Evolutionary conservation across 2,329 filamentous ascomycete genomes (phyloP).

Genomic region (Sporothrix inflata): DNA sequence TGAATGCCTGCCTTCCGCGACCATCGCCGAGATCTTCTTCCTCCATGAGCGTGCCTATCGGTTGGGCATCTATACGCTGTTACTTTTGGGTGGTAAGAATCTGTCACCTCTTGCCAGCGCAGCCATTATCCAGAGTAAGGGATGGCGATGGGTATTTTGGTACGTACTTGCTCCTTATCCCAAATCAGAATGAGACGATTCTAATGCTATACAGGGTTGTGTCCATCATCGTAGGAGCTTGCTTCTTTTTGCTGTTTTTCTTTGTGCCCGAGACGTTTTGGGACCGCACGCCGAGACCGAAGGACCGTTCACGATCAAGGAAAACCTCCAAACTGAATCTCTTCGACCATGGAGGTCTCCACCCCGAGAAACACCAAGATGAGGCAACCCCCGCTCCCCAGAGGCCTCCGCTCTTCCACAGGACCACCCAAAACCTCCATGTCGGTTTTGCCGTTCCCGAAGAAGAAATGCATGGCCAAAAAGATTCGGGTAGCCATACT

Average conservation of each 20-base stretch:
- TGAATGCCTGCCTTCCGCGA: conserved; percentile 89
- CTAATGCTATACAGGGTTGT: conserved; percentile 63
- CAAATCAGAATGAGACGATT: too few relatives aligned
- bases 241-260: conserved; percentile 74
- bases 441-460: conserved; percentile 58
- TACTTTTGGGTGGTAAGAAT: conserved; percentile 90
- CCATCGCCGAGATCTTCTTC: conserved; percentile 95
- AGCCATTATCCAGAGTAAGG: conserved; percentile 73
- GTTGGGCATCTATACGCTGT: conserved; percentile 87
- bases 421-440: conserved; percentile 46
- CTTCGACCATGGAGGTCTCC: not conserved
- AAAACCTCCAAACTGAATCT: conserved; percentile 20
- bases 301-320: conserved; percentile 25
- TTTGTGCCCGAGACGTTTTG: conserved; percentile 96
- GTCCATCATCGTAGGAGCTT: conserved; percentile 75
- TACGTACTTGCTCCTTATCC: conserved; percentile 44
- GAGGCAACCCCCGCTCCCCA: not conserved
- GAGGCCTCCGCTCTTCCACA: not conserved
- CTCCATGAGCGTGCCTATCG: conserved; percentile 91
- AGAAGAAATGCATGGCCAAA: not conserved
- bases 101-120: conserved; percentile 85
- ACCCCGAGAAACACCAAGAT: not conserved
- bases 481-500: too few relatives aligned
- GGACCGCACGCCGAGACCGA: conserved; percentile 72
- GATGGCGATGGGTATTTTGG: conserved; percentile 93